Conservation (phyloP, 1,284 basidiomycete genomes). For the Pyrrhoderma lamaoense region DNA sequence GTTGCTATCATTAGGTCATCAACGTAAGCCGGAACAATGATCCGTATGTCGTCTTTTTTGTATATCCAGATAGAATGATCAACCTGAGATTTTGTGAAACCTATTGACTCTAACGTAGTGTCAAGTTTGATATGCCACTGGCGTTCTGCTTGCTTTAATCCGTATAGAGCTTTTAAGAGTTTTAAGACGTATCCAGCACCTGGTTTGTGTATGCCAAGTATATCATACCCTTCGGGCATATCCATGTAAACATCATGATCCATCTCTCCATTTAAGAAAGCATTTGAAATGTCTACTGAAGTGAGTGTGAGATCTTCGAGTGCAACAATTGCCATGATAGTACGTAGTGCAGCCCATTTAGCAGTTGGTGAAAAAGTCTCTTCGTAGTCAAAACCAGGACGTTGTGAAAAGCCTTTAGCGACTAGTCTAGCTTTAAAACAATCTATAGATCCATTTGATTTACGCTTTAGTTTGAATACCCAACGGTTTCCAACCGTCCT, state of each 20-base stretch:
- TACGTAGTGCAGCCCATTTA: conserved; percentile 26
- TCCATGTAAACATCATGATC: conserved; percentile 30
- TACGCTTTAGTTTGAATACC: conserved; percentile 20
- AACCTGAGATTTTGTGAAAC: too few relatives aligned
- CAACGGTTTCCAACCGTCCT: conserved; percentile 19
- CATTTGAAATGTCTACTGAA: conserved; percentile 32
- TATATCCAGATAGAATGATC: too few relatives aligned
- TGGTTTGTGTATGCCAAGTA: too few relatives aligned
- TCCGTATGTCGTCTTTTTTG: too few relatives aligned
- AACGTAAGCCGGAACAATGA: too few relatives aligned
- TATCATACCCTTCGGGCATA: conserved; percentile 27
- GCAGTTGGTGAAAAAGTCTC: conserved; percentile 35
- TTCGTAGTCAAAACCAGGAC: conserved; percentile 29
- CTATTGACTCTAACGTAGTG: too few relatives aligned
- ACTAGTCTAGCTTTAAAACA: conserved; percentile 20
- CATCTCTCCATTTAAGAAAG: conserved; percentile 28
- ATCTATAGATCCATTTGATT: conserved; percentile 25
- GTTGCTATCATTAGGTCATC: too few relatives aligned
- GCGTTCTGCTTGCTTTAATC: conserved; percentile 27
- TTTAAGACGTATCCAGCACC: conserved; percentile 11
- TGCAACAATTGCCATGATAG: conserved; percentile 31
- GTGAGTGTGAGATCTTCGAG: conserved; percentile 29
- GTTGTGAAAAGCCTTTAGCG: too few relatives aligned
- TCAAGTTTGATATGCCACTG: conserved; percentile 26
- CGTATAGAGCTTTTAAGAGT: conserved; percentile 26